Evolutionary conservation across 192 early-diverging fungal species (phyloP).

Genomic region (Coemansia sp.): DNA sequence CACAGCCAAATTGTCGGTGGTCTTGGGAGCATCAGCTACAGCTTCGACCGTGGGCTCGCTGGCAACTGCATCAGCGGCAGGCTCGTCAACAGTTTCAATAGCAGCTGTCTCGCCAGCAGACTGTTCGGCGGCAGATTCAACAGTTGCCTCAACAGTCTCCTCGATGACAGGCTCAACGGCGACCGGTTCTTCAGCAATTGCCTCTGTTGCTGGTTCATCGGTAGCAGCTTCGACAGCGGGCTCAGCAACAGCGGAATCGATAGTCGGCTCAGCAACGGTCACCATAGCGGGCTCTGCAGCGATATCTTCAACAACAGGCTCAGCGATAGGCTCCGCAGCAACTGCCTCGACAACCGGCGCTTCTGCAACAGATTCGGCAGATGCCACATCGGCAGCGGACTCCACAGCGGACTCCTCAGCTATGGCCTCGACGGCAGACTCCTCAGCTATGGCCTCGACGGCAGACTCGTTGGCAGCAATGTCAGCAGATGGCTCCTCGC

Average conservation of each 20-base stretch:
- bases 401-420: not conserved
- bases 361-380: not conserved
- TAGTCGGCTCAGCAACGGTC: not conserved
- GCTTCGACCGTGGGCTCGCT: conserved; percentile 2
- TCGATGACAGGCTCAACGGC: not conserved
- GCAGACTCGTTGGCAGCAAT: not conserved
- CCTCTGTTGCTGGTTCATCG: no score
- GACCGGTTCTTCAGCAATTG: no score
- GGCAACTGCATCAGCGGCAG: not conserved
- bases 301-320: conserved; percentile 1
- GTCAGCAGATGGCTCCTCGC: not conserved
- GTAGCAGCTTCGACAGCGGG: not conserved
- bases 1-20: not conserved
- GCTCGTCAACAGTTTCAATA: not conserved
- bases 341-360: not conserved
- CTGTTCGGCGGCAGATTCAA: no score
- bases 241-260: not conserved
- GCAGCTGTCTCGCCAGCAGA: not conserved
- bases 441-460: not conserved
- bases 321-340: not conserved
- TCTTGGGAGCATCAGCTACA: not conserved
- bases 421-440: not conserved
- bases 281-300: not conserved
- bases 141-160: no score
- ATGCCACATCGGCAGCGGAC: not conserved